Percentiles rank a stretch among this genome's conserved stretches.
These are phyloP conservation scores for Russula virescens DNA, from an alignment of 768 basidiomycete genomes.

Conservation along the genomic window DNA sequence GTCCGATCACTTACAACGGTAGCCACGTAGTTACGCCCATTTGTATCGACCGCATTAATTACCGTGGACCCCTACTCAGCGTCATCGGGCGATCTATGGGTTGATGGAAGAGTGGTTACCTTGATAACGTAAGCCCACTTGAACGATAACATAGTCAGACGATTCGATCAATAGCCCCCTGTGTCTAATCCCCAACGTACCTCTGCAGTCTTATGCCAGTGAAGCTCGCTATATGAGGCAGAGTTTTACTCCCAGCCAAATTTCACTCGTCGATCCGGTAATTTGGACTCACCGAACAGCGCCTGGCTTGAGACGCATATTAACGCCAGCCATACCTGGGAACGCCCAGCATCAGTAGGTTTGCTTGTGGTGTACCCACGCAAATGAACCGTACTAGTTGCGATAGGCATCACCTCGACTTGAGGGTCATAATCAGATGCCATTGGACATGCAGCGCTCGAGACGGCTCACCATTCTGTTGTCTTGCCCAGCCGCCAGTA, in stretches of 20 bases:
- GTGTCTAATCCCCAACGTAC: conserved; percentile 5
- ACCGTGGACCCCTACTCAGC: conserved; percentile 17
- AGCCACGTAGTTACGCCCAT: conserved; percentile 20
- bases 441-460: not conserved
- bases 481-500: conserved; percentile 55
- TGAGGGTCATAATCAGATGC: conserved; percentile 2
- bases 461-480: conserved; percentile 41
- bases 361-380: not conserved
- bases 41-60: conserved; percentile 16
- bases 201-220: conserved; percentile 34
- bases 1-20: conserved; percentile 13
- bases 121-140: conserved; percentile 34
- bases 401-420: conserved; percentile 47
- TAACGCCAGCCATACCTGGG: conserved; percentile 30
- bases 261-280: not conserved
- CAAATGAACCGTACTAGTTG: conserved; percentile 33
- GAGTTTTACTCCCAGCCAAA: not conserved
- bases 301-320: conserved; percentile 33
- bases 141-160: not conserved
- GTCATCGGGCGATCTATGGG: not conserved
- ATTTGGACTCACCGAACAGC: conserved; percentile 29
- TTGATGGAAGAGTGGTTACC: conserved; percentile 17
- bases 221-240: conserved; percentile 28
- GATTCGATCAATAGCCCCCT: not conserved
- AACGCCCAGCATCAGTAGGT: not conserved